phyloP scores from a whole-genome alignment of 202 grass and related monocot genomes.

The Dendrocalamus latiflorus region DNA sequence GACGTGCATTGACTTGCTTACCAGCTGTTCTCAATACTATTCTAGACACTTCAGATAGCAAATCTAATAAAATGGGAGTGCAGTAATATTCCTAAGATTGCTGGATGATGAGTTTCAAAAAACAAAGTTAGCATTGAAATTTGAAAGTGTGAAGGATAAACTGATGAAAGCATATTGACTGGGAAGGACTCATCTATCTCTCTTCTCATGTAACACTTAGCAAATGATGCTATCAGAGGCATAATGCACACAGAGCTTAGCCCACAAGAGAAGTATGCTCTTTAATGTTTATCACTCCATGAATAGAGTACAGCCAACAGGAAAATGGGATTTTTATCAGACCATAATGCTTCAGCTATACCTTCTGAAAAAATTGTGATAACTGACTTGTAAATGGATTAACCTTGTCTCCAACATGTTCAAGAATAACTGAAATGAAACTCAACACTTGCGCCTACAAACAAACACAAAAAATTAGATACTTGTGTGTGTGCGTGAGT shows the following conservation, averaged over 20 bases:
- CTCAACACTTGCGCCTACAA: constrained; percentile 95
- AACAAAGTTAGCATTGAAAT: neutral
- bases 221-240: constrained; percentile 4
- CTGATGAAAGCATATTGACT: neutral
- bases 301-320: constrained; percentile 24
- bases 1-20: neutral
- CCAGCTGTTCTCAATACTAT: neutral
- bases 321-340: neutral
- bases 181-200: neutral
- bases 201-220: constrained; percentile 1
- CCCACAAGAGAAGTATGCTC: neutral
- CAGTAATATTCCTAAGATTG: neutral
- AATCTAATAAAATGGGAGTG: neutral
- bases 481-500: neutral
- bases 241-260: neutral
- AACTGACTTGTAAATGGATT: constrained; percentile 84
- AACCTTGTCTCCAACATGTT: constrained; percentile 89
- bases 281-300: neutral
- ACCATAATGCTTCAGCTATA: constrained; percentile 15
- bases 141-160: constrained; percentile 16
- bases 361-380: constrained; percentile 89
- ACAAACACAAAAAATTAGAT: constrained; percentile 3
- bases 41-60: neutral
- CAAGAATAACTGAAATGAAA: constrained; percentile 94
- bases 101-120: neutral